Evolutionary conservation across 2,329 filamentous ascomycete genomes (phyloP).

Genomic region (Pyrenophora seminiperda): DNA sequence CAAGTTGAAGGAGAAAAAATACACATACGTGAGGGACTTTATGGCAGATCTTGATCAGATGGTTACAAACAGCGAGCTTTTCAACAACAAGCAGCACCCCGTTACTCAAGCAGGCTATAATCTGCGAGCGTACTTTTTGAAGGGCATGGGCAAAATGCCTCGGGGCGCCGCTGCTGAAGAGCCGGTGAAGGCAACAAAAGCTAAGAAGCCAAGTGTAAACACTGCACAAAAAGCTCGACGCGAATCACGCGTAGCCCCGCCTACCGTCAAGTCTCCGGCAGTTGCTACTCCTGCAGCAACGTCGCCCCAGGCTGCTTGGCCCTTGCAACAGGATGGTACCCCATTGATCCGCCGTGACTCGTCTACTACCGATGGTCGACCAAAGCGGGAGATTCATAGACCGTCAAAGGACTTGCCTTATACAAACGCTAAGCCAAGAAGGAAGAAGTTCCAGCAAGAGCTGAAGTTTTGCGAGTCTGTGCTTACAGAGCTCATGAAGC

Average conservation of each 20-base stretch:
- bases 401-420: slow-evolving; percentile 92
- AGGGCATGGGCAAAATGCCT: slow-evolving; percentile 65
- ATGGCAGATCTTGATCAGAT: slow-evolving; percentile 77
- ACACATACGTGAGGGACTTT: slow-evolving; percentile 73
- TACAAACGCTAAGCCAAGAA: slow-evolving; percentile 79
- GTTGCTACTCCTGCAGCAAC: slow-evolving; percentile 45
- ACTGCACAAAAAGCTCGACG: slow-evolving; percentile 50
- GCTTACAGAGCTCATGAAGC: slow-evolving; percentile 75
- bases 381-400: slow-evolving; percentile 91
- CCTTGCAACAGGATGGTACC: slow-evolving; percentile 75
- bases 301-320: slow-evolving; percentile 64
- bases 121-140: slow-evolving; percentile 64
- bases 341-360: slow-evolving; percentile 87
- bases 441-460: slow-evolving; percentile 86
- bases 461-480: slow-evolving; percentile 88
- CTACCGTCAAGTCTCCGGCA: slow-evolving; percentile 54
- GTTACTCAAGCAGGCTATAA: slow-evolving; percentile 72
- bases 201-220: slow-evolving; percentile 46
- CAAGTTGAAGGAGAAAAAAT: slow-evolving; percentile 73
- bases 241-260: slow-evolving; percentile 53
- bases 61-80: slow-evolving; percentile 75
- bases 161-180: slow-evolving; percentile 60
- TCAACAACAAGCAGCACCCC: slow-evolving; percentile 80
- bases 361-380: slow-evolving; percentile 75
- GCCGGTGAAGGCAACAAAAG: slow-evolving; percentile 61